Percentiles rank a stretch among this genome's conserved stretches.
Conservation (phyloP, 352 stramenopile genomes). For the Phytophthora sp. region DNA sequence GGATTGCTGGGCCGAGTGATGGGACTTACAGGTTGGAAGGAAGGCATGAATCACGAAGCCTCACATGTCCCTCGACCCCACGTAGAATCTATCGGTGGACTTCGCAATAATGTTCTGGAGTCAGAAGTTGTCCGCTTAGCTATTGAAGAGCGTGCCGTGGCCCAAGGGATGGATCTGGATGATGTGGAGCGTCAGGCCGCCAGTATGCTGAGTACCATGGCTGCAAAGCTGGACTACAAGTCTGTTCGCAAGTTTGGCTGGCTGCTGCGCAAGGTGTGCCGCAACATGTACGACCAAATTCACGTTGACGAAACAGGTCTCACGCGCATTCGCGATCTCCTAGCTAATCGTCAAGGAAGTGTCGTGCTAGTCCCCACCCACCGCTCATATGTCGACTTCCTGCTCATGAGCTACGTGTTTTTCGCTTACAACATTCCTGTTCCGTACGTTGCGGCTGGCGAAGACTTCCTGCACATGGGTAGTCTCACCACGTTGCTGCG, state of each 20-base stretch:
- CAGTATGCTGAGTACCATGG: conserved; percentile 78
- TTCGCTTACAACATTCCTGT: conserved; percentile 90
- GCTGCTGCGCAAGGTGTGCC: conserved; percentile 83
- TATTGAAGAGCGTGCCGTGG: conserved; percentile 47
- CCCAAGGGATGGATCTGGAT: conserved; percentile 37
- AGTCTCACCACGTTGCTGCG: conserved; percentile 67
- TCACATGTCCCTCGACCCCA: conserved; percentile 81
- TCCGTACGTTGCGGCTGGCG: conserved; percentile 78
- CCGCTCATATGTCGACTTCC: conserved; percentile 86
- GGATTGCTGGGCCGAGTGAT: conserved; percentile 85
- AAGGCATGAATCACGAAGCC: conserved; percentile 87
- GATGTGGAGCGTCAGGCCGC: conserved; percentile 66
- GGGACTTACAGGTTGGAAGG: conserved; percentile 86
- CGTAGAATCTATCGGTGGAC: conserved; percentile 58
- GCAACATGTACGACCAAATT: conserved; percentile 89
- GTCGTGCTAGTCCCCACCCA: conserved; percentile 88
- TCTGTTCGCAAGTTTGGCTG: conserved; percentile 80
- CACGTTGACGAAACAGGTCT: conserved; percentile 85
- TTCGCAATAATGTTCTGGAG: conserved; percentile 81
- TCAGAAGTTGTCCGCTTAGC: conserved; percentile 57
- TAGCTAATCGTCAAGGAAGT: conserved; percentile 53
- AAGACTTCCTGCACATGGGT: conserved; percentile 85
- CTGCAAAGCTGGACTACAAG: conserved; percentile 76
- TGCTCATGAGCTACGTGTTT: conserved; percentile 89
- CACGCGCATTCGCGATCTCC: conserved; percentile 66